phyloP scores from a whole-genome alignment of 345 rosid species.

The Brassica nigra region DNA sequence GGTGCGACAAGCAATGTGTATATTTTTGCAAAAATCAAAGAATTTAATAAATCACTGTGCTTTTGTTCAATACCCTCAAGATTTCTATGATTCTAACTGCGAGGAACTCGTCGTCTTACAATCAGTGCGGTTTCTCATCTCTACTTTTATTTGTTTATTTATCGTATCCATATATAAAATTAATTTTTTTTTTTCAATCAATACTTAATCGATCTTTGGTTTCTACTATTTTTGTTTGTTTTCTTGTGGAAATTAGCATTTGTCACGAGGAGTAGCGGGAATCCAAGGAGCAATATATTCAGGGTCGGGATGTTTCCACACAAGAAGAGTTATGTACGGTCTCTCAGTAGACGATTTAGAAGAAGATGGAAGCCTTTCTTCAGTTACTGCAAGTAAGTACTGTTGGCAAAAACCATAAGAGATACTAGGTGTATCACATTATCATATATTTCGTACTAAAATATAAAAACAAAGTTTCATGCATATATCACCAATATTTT shows the following conservation, averaged over 20 bases:
- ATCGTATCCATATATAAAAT: too few species aligned
- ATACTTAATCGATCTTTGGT: background rate
- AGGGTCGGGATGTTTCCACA: constrained; percentile 8
- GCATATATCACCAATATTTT: background rate
- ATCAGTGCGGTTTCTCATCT: background rate
- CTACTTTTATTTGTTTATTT: background rate
- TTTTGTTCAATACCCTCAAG: background rate
- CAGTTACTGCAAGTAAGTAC: background rate
- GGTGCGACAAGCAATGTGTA: constrained; percentile 14
- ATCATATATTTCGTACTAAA: background rate
- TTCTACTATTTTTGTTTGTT: background rate
- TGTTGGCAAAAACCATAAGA: background rate
- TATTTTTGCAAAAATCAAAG: constrained; percentile 4
- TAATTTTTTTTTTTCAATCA: background rate
- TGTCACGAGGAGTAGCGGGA: background rate
- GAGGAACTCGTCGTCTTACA: background rate
- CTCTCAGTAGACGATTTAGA: background rate
- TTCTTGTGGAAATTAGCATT: background rate
- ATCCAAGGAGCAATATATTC: background rate
- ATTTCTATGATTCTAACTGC: background rate
- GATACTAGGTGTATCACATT: background rate
- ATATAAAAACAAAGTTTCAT: background rate
- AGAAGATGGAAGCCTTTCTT: background rate
- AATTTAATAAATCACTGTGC: background rate
- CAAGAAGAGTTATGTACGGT: constrained; percentile 1